These are phyloP conservation scores for Clitopilus passeckerianus DNA, from an alignment of 768 basidiomycete genomes.

Conservation along the genomic window DNA sequence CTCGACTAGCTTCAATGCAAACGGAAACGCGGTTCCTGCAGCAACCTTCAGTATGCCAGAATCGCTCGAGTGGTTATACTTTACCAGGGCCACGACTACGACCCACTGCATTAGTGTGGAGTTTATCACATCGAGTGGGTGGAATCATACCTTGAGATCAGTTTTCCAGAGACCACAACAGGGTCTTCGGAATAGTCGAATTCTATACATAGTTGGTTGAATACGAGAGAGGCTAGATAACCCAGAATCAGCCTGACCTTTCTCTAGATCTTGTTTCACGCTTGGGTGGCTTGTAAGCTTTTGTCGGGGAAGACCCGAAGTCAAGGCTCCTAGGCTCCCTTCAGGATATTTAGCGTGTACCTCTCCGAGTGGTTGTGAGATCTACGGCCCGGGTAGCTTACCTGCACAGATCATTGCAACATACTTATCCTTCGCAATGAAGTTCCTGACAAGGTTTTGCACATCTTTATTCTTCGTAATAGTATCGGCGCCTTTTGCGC, in stretches of 20 bases:
- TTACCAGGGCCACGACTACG: constrained; percentile 67
- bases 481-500: constrained; percentile 72
- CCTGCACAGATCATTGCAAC: constrained; percentile 89
- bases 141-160: constrained; percentile 66
- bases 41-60: too few species aligned
- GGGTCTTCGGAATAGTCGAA: constrained; percentile 73
- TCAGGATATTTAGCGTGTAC: not conserved
- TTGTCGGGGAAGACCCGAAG: constrained; percentile 54
- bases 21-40: constrained; percentile 70
- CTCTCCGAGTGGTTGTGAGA: too few species aligned
- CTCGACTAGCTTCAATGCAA: constrained; percentile 74
- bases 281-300: constrained; percentile 77
- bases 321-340: constrained; percentile 71
- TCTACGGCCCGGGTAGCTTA: too few species aligned
- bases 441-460: constrained; percentile 57
- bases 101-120: too few species aligned
- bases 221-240: not conserved
- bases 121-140: not conserved
- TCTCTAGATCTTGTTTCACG: constrained; percentile 54
- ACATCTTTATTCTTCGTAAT: constrained; percentile 56
- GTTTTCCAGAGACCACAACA: constrained; percentile 66
- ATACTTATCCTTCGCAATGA: constrained; percentile 45
- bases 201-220: constrained; percentile 28
- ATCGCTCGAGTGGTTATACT: too few species aligned
- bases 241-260: constrained; percentile 28